Percentiles rank a stretch among this genome's conserved stretches.
Evolutionary conservation across 805 yeast genomes (phyloP).

Genomic region (Saccharomyces paradoxus): DNA sequence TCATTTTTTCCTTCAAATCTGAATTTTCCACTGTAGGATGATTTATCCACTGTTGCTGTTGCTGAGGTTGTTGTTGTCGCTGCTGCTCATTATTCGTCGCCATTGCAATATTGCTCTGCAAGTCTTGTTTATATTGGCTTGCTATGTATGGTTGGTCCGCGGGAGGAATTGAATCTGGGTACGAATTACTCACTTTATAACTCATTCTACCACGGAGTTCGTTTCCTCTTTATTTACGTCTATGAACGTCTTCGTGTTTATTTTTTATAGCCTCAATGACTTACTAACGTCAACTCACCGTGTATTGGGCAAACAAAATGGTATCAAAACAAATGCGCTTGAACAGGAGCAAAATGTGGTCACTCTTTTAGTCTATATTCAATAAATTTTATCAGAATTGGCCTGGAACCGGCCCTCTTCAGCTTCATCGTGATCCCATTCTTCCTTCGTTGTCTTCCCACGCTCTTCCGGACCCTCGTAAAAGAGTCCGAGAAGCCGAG

Average conservation of each 20-base stretch:
- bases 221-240: background rate
- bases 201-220: background rate
- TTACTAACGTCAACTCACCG: background rate
- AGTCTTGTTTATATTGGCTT: background rate
- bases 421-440: background rate
- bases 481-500: background rate
- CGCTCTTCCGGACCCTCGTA: background rate
- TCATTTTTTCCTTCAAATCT: background rate
- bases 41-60: slow-evolving; percentile 5
- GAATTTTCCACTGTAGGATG: background rate
- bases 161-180: background rate
- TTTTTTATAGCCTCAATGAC: background rate
- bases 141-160: background rate
- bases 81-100: slow-evolving; percentile 6
- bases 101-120: background rate
- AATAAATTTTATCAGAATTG: background rate
- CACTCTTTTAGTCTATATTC: background rate
- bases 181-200: background rate
- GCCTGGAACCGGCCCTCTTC: background rate
- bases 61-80: slow-evolving; percentile 9
- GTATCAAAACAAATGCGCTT: background rate
- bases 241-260: background rate
- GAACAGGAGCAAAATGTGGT: background rate
- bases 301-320: background rate
- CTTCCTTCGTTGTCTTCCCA: background rate